Evolutionary conservation across 176 grass and related monocot species (phyloP), one percentile per base, ranked within the genome.

Genomic region (Carex myosuroides): DNA sequence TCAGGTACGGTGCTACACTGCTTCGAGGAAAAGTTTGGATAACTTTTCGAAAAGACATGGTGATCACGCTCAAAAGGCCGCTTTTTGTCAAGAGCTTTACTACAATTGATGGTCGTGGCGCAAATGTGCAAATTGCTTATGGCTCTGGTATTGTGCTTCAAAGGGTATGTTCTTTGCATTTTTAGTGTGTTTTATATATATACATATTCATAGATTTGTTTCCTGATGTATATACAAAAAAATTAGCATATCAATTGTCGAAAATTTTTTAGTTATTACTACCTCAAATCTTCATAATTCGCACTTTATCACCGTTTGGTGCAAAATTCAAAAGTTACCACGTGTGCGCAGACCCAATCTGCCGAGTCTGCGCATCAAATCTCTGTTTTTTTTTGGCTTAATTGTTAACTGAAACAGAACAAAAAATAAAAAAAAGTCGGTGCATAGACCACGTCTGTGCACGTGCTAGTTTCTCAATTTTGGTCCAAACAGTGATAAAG

Each of bases 41-140:
- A 89, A 94, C 91, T 3, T 98, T 98, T 86, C 3, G 13, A n/a
- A 42, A 58, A 0, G 64, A 66, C 79, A 94, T 94, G 95, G 66
- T 82, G 42, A 98, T 98, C 86, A 21, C n/a, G n/a, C 88, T 94
- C 22, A 83, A 84, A n/a, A 83, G 86, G 44, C 91, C 92, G 6
- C 87, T 98, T 65, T 75, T 60, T 82, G 75, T 98, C 0, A 94
- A 93, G 85, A 98, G 91, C 81, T 94, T 94, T 87, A 98, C 91
- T n/a, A 75, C 83, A 44, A 94, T 98, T 81, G 95, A 98, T 81
- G 91, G 91, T 12, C 91, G 92, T 64, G 90, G 92, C 21, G 91
- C 86, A 55, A 86, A 91, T 50, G 92, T 94, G 77, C 95, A 90
- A 81, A 66, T 98, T 50, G 88, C 89, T 11, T 62, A 89, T 0